Base-by-base conservation (phyloP, 495 filamentous ascomycete species). In the Cairneyella variabilis region DNA sequence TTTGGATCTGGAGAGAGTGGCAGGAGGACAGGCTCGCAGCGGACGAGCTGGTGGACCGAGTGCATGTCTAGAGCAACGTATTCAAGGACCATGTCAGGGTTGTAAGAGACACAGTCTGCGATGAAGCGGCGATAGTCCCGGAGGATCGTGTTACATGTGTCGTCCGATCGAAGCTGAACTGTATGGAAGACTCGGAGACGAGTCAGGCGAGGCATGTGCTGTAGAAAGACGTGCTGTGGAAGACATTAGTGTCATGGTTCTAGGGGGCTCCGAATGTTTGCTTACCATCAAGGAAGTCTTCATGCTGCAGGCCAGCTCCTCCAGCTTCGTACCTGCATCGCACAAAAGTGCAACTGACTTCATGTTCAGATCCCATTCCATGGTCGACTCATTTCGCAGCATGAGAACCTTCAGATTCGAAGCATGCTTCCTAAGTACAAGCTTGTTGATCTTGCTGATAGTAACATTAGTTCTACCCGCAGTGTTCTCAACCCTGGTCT, bases 221-320 rank as follows among this genome's bases (percentile, higher is more conserved):
- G 80, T 54, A 81, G 69, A 18, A 83, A 69, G 8, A 61, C 64
- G 56, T 83, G 80, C 77, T 81, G 40, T 42, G 8, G n/a, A n/a
- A n/a, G n/a, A n/a, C n/a, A n/a, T n/a, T n/a, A n/a, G n/a, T n/a
- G n/a, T n/a, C n/a, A n/a, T n/a, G n/a, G n/a, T n/a, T n/a, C n/a
- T n/a, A n/a, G n/a, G n/a, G n/a, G n/a, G n/a, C n/a, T n/a, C n/a
- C n/a, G n/a, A n/a, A n/a, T n/a, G n/a, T n/a, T n/a, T n/a, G n/a
- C n/a, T n/a, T n/a, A n/a, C n/a, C n/a, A n/a, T n/a, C n/a, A n/a
- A n/a, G n/a, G n/a, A n/a, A n/a, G n/a, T n/a, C n/a, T n/a, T n/a
- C 66, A 83, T 70, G 51, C 66, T 76, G 43, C 74, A 66, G 23
- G 75, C 73, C 39, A 86, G 60, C 62, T 86, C 83, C 48, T 75